Conservation (phyloP, 768 basidiomycete species). For the Boletales sp. region DNA sequence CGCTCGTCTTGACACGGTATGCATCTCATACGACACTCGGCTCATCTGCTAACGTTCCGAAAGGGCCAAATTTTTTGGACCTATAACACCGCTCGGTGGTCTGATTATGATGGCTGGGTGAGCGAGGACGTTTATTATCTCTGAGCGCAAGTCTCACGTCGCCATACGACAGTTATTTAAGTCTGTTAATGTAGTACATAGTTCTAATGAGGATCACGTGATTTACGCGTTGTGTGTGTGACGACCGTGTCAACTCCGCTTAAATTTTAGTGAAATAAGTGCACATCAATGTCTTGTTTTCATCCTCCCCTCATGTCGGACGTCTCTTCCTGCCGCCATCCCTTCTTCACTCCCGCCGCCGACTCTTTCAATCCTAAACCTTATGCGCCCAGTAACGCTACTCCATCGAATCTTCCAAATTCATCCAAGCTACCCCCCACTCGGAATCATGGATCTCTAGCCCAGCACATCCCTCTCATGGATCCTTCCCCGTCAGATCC, state of each 20-base stretch:
- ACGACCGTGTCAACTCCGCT: constrained; percentile 42
- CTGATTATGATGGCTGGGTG: constrained; percentile 66
- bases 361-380: constrained; percentile 65
- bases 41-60: constrained; percentile 2
- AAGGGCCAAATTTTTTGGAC: constrained; percentile 53
- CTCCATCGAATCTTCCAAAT: constrained; percentile 15
- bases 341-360: constrained; percentile 62
- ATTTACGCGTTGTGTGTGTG: constrained; percentile 31
- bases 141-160: constrained; percentile 5
- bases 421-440: constrained; percentile 26
- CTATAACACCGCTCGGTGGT: constrained; percentile 66
- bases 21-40: constrained; percentile 2
- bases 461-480: constrained; percentile 50
- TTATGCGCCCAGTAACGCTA: constrained; percentile 43
- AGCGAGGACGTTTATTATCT: constrained; percentile 18
- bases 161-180: constrained; percentile 42
- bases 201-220: constrained; percentile 33
- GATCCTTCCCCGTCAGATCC: constrained; percentile 70
- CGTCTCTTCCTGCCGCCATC: constrained; percentile 21
- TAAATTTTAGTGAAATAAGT: constrained; percentile 35
- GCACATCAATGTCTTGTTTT: constrained; percentile 3
- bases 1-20: constrained; percentile 48
- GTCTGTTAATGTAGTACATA: constrained; percentile 31
- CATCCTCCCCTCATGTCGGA: too few species aligned
- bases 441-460: constrained; percentile 33